phyloP scores from a whole-genome alignment of 306 rosid genomes.

The Chamaecrista fasciculata region DNA sequence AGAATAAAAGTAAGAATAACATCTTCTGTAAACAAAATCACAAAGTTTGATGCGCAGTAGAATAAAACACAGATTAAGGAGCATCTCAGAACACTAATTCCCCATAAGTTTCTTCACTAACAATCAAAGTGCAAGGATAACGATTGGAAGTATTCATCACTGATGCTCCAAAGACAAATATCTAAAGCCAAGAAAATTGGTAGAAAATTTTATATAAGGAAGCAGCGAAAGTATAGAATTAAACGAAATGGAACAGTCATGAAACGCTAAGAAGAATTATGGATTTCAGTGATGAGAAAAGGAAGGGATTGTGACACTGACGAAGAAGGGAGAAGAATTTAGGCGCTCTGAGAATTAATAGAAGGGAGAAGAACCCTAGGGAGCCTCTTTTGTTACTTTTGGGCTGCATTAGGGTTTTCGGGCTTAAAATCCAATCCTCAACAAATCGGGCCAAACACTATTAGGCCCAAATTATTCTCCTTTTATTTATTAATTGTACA shows the following conservation, averaged over 20 bases:
- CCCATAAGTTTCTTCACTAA: constrained; percentile 63
- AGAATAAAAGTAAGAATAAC: neutral
- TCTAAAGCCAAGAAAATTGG: neutral
- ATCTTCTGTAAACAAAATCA: neutral
- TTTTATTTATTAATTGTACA: too few species aligned
- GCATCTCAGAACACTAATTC: constrained; percentile 62
- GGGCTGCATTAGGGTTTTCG: too few species aligned
- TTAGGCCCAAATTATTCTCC: too few species aligned
- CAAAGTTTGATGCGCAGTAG: neutral
- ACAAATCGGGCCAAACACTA: too few species aligned
- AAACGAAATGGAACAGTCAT: neutral
- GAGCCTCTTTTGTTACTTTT: too few species aligned
- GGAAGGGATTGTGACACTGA: neutral
- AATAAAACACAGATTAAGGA: neutral
- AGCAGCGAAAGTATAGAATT: neutral
- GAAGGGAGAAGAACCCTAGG: neutral
- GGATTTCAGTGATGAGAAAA: neutral
- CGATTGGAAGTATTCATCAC: constrained; percentile 38
- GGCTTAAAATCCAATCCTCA: too few species aligned
- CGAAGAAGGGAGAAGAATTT: too few species aligned
- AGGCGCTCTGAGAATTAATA: neutral
- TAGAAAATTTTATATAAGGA: neutral
- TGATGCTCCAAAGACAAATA: constrained; percentile 23
- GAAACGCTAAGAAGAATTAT: neutral
- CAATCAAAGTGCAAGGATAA: constrained; percentile 83